phyloP scores from a whole-genome alignment of 768 basidiomycete genomes.

The Lentinus brumalis region DNA sequence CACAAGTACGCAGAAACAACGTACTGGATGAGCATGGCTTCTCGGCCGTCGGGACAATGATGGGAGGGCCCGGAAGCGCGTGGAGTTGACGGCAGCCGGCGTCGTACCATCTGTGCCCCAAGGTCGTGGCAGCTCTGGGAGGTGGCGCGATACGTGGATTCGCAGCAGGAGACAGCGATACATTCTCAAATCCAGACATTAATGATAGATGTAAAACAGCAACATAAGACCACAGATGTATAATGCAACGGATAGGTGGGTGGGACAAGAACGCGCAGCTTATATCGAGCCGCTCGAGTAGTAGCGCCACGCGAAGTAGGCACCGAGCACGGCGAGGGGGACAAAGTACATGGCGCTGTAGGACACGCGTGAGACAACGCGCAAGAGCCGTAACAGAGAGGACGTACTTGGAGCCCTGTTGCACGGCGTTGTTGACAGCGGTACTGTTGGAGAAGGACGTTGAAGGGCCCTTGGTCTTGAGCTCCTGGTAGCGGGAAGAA shows the following conservation, averaged over 20 bases:
- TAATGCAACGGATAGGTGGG: not conserved
- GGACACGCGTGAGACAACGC: slow-evolving; percentile 5
- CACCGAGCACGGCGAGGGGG: slow-evolving; percentile 76
- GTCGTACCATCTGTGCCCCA: too few species aligned
- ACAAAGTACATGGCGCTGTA: slow-evolving; percentile 79
- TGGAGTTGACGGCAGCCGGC: too few species aligned
- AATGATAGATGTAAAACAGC: slow-evolving; percentile 18
- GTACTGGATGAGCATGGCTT: too few species aligned
- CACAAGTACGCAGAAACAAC: too few species aligned
- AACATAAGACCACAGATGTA: slow-evolving; percentile 4
- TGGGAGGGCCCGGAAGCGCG: too few species aligned
- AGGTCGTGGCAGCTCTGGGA: too few species aligned
- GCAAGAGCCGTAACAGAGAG: slow-evolving; percentile 14
- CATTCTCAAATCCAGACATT: slow-evolving; percentile 8
- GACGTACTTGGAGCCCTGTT: slow-evolving; percentile 70
- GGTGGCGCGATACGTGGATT: too few species aligned
- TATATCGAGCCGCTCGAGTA: slow-evolving; percentile 54
- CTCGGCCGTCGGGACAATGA: too few species aligned
- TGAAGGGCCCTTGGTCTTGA: slow-evolving; percentile 53
- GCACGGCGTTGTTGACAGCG: slow-evolving; percentile 46
- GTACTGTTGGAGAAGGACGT: slow-evolving; percentile 47
- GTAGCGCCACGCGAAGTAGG: slow-evolving; percentile 86
- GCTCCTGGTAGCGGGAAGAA: slow-evolving; percentile 36
- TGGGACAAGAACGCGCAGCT: slow-evolving; percentile 24
- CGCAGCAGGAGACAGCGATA: too few species aligned